These are phyloP conservation scores for Albophoma yamanashiensis DNA, from an alignment of 2,329 filamentous ascomycete genomes.

Conservation along the genomic window DNA sequence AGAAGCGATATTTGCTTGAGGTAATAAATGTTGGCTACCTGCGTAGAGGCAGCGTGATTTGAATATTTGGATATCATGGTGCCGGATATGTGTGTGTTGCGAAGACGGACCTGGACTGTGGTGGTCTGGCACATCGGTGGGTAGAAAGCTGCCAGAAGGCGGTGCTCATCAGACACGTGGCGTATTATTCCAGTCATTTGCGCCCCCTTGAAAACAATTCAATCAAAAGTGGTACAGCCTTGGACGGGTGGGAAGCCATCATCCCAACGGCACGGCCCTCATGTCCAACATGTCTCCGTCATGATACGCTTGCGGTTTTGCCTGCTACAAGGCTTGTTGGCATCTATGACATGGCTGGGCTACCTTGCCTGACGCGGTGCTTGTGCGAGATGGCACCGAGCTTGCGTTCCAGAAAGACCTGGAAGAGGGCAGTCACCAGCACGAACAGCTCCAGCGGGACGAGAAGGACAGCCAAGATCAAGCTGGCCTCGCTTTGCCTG, in stretches of 20 bases:
- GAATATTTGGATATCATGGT: background rate
- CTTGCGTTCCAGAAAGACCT: conserved; percentile 34
- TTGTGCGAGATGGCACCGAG: conserved; percentile 9
- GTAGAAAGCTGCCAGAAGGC: background rate
- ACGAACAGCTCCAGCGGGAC: conserved; percentile 44
- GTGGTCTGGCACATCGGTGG: background rate
- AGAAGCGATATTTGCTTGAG: background rate
- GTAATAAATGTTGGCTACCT: background rate
- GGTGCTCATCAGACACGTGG: background rate
- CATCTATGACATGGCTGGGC: conserved; percentile 13
- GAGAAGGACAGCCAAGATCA: conserved; percentile 44
- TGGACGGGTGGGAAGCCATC: background rate
- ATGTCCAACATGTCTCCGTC: background rate
- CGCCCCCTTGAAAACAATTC: background rate
- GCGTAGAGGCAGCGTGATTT: background rate
- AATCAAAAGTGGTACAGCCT: background rate
- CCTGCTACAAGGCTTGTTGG: background rate
- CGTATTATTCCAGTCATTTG: background rate
- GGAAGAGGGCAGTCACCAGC: conserved; percentile 33
- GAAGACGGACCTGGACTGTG: background rate
- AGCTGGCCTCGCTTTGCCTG: conserved; percentile 40
- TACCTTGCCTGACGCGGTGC: conserved; percentile 22
- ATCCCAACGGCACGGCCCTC: background rate
- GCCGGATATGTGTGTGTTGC: background rate
- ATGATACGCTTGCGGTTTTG: background rate